Conservation (phyloP, 495 filamentous ascomycete species). For the Sporormia fimetaria region DNA sequence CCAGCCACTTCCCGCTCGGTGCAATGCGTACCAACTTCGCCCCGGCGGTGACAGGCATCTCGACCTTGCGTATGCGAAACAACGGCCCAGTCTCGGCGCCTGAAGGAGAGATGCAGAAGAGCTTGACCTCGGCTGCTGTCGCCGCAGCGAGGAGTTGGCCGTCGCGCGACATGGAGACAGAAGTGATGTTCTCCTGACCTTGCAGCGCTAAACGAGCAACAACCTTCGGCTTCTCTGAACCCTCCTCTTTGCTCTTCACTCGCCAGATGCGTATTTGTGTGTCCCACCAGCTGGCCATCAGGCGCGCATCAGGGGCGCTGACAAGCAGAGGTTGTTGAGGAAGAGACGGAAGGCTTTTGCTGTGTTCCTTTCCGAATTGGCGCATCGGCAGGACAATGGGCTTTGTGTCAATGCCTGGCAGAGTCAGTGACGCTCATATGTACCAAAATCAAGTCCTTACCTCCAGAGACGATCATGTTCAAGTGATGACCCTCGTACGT, state of each 20-base stretch:
- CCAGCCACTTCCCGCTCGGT: slow-evolving; percentile 46
- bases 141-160: slow-evolving; percentile 67
- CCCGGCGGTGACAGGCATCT: slow-evolving; percentile 43
- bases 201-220: slow-evolving; percentile 60
- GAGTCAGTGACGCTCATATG: neutral
- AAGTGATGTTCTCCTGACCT: slow-evolving; percentile 80
- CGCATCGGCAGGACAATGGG: slow-evolving; percentile 72
- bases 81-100: slow-evolving; percentile 33
- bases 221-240: slow-evolving; percentile 37
- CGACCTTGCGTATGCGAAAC: slow-evolving; percentile 58
- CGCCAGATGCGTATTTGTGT: slow-evolving; percentile 78
- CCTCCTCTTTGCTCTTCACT: slow-evolving; percentile 16
- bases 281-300: slow-evolving; percentile 90
- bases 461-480: slow-evolving; percentile 85
- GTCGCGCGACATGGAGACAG: slow-evolving; percentile 58
- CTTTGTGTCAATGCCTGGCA: slow-evolving; percentile 66
- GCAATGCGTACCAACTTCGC: slow-evolving; percentile 51
- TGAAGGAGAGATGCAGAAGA: slow-evolving; percentile 51
- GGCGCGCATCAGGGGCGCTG: slow-evolving; percentile 55
- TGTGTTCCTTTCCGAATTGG: slow-evolving; percentile 68
- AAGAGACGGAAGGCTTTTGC: slow-evolving; percentile 63
- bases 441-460: slow-evolving; percentile 37
- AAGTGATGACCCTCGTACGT: slow-evolving; percentile 72
- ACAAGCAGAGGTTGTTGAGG: slow-evolving; percentile 63
- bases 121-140: slow-evolving; percentile 63